phyloP scores from a whole-genome alignment of 1,139 yeast genomes.

The Hanseniaspora gamundiae region DNA sequence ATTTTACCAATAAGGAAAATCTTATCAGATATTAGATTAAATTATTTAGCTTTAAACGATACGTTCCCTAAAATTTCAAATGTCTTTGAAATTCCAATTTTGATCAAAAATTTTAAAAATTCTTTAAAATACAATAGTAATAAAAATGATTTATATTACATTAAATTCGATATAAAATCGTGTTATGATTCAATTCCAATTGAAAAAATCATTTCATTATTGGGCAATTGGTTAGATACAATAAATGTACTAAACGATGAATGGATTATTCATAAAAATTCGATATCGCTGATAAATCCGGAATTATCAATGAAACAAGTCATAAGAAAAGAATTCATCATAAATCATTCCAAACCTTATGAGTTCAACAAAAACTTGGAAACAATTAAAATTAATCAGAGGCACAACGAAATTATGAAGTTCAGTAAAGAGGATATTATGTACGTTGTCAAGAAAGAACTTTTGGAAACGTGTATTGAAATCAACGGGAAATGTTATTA shows the following conservation, averaged over 20 bases:
- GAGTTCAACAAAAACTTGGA: slow-evolving; percentile 1
- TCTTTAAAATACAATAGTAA: slow-evolving; percentile 8
- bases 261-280: neutral
- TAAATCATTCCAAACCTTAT: neutral
- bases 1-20: slow-evolving; percentile 6
- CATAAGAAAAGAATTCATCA: neutral
- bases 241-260: neutral
- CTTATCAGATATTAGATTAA: slow-evolving; percentile 2
- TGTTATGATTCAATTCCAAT: slow-evolving; percentile 74
- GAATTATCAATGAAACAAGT: slow-evolving; percentile 2
- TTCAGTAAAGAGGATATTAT: slow-evolving; percentile 25
- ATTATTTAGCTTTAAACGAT: slow-evolving; percentile 16
- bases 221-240: slow-evolving; percentile 12
- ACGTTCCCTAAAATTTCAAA: neutral
- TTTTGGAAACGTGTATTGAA: slow-evolving; percentile 29
- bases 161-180: slow-evolving; percentile 66
- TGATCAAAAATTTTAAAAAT: slow-evolving; percentile 24
- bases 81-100: slow-evolving; percentile 20
- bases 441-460: slow-evolving; percentile 28
- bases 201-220: slow-evolving; percentile 27
- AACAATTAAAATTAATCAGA: slow-evolving; percentile 3
- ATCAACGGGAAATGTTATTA: slow-evolving; percentile 27
- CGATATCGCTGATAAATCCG: neutral
- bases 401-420: neutral
- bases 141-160: slow-evolving; percentile 31